phyloP scores from a whole-genome alignment of 2,329 filamentous ascomycete genomes.

The Apiospora koreana region DNA sequence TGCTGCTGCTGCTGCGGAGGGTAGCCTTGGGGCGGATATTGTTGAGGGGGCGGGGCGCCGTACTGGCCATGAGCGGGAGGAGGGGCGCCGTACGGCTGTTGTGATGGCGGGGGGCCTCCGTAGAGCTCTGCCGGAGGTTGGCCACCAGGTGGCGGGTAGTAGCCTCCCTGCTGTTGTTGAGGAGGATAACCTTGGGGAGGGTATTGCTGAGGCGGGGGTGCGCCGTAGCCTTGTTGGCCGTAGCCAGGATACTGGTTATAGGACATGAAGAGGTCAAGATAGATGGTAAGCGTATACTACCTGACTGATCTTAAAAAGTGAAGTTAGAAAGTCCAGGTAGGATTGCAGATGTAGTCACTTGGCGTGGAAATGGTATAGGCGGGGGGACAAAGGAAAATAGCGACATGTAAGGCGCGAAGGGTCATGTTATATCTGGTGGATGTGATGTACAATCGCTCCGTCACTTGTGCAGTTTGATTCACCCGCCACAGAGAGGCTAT shows the following conservation, averaged over 20 bases:
- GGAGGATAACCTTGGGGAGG: conserved; percentile 1
- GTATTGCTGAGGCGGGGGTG: conserved; percentile 14
- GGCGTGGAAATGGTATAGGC: not conserved
- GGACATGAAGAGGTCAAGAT: conserved; percentile 11
- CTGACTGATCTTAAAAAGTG: not conserved
- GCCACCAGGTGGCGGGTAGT: conserved; percentile 25
- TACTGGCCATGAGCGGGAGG: conserved; percentile 35
- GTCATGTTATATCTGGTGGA: not conserved
- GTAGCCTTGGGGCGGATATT: conserved; percentile 29
- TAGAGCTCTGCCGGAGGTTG: conserved; percentile 19
- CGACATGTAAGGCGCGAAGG: not conserved
- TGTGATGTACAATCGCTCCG: not conserved
- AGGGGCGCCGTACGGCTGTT: conserved; percentile 29
- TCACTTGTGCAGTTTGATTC: not conserved
- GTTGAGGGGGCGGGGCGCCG: conserved; percentile 21
- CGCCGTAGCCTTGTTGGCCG: conserved; percentile 30
- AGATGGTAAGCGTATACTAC: not conserved
- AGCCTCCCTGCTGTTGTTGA: conserved; percentile 26
- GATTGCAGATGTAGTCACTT: not conserved
- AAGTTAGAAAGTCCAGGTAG: not conserved
- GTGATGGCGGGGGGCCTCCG: conserved; percentile 26
- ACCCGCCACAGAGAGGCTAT: not conserved
- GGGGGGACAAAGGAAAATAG: not conserved
- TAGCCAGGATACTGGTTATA: conserved; percentile 17
- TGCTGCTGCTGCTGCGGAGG: conserved; percentile 32